Evolutionary conservation across 2,329 filamentous ascomycete species (phyloP), one percentile per base, ranked within the genome.

Genomic region (Venturia aucupariae): DNA sequence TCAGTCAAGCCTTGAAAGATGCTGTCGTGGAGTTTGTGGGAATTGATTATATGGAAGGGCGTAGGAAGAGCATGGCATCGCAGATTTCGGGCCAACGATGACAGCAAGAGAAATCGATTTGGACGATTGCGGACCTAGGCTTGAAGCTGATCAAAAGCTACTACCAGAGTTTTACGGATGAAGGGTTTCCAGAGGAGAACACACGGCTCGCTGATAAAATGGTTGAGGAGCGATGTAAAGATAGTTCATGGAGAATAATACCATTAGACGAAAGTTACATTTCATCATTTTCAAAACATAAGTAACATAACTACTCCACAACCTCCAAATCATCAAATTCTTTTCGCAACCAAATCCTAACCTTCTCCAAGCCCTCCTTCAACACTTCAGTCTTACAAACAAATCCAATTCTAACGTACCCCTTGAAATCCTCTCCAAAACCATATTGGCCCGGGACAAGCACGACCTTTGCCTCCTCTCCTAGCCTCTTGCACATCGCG

Each of bases 371-470:
- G 0, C 84, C 90, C 67, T 86, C 81, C 69, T 83, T 79, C 62
- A 95, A 71, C n/a, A 90, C 81, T 17, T 85, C 80, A 0, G 88
- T 92, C 69, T 87, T 81, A 70, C 85, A 87, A 0, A 87, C 89
- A 75, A 88, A 94, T 0, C 90, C 90, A 67, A 95, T 82, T 66
- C 91, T 81, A 27, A 95, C 86, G 74, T 85, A 92, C 2, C 90
- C 90, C 68, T 82, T 80, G 70, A 90, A 92, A 57, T 90, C 86
- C 46, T 80, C 74, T 0, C 90, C 91, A 73, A 96, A 95, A 69
- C 87, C 90, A 51, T 79, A 81, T 59, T 84, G 85, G 0, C 89
- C 91, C 0, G 91, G 90, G 11, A 90, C 78, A 66, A 94, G 80
- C 79, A 94, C 80, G 6, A 92, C 88, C 22, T 89, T 89, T 0